phyloP scores from a whole-genome alignment of 2,329 filamentous ascomycete genomes.

The Dactylellina drechsleri region DNA sequence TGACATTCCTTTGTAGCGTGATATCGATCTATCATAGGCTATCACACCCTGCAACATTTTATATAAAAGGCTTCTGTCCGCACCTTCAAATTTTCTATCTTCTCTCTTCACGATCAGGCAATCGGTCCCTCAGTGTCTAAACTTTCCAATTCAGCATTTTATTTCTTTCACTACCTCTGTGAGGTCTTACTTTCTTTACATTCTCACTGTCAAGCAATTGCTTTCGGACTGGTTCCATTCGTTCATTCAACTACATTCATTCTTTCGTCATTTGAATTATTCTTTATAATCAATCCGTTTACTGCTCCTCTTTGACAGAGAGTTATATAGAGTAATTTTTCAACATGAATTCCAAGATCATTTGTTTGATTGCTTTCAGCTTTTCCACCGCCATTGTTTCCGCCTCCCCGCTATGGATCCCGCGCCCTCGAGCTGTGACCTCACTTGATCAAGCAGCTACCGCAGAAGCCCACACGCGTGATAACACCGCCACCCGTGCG shows the following conservation, averaged over 20 bases:
- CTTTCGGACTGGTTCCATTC: conserved; percentile 51
- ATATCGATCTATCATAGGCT: conserved; percentile 4
- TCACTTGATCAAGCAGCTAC: conserved; percentile 66
- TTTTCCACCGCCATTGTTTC: conserved; percentile 28
- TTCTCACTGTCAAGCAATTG: conserved; percentile 32
- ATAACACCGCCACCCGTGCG: conserved; percentile 65
- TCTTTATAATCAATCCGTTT: conserved; percentile 11
- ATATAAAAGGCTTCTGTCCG: conserved; percentile 36
- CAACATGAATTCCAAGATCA: conserved; percentile 44
- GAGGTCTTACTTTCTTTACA: conserved; percentile 49
- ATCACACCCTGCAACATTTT: conserved; percentile 6
- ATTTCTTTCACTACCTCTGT: conserved; percentile 37
- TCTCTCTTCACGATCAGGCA: conserved; percentile 52
- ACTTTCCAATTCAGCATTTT: conserved; percentile 26
- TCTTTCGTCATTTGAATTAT: conserved; percentile 1
- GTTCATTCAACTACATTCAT: conserved; percentile 24
- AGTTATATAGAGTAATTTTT: conserved; percentile 11
- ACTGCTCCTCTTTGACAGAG: conserved; percentile 22
- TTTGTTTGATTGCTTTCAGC: conserved; percentile 39
- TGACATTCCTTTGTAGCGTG: not conserved
- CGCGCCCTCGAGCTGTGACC: conserved; percentile 63
- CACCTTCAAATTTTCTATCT: conserved; percentile 25
- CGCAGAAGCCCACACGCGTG: conserved; percentile 65
- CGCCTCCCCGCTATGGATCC: conserved; percentile 27
- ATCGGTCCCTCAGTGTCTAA: conserved; percentile 46